Percentiles rank a stretch among this genome's conserved stretches.
These are phyloP conservation scores for Graphilbum fragrans DNA, from an alignment of 2,329 filamentous ascomycete species.

Conservation along the genomic window DNA sequence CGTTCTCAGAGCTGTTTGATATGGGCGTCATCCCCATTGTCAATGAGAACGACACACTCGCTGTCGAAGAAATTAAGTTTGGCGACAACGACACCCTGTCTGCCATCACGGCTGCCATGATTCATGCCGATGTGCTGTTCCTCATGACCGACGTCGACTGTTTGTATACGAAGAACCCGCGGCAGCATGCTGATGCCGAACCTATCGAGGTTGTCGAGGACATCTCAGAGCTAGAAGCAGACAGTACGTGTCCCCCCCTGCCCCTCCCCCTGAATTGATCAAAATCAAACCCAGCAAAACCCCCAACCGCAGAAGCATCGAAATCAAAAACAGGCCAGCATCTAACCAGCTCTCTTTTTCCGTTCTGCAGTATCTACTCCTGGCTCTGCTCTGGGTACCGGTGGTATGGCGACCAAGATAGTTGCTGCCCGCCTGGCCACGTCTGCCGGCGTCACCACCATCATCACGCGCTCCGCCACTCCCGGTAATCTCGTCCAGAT, in stretches of 20 bases:
- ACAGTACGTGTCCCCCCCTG: conserved; percentile 37
- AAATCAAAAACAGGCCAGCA: too few relatives aligned
- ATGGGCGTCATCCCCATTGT: conserved; percentile 98
- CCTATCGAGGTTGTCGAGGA: conserved; percentile 90
- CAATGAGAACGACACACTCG: conserved; percentile 95
- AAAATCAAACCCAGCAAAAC: too few relatives aligned
- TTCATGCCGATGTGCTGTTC: conserved; percentile 91
- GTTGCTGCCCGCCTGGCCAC: conserved; percentile 85
- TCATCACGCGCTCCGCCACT: conserved; percentile 89
- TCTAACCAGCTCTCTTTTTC: not conserved
- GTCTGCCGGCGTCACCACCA: conserved; percentile 85
- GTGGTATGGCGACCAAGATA: conserved; percentile 97
- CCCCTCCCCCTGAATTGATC: not conserved
- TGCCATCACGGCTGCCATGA: conserved; percentile 93
- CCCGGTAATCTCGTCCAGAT: conserved; percentile 87
- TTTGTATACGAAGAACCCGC: conserved; percentile 90
- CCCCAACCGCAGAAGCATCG: too few relatives aligned
- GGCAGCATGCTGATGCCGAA: conserved; percentile 70
- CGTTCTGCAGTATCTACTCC: conserved; percentile 59
- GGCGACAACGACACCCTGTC: conserved; percentile 97
- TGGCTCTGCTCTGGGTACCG: conserved; percentile 80
- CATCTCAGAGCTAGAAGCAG: conserved; percentile 68
- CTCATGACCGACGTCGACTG: conserved; percentile 99
- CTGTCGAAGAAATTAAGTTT: conserved; percentile 97
- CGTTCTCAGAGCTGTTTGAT: conserved; percentile 75